Base-by-base conservation (phyloP, 2,329 filamentous ascomycete species). In the Phyllosticta paracitricarpa region DNA sequence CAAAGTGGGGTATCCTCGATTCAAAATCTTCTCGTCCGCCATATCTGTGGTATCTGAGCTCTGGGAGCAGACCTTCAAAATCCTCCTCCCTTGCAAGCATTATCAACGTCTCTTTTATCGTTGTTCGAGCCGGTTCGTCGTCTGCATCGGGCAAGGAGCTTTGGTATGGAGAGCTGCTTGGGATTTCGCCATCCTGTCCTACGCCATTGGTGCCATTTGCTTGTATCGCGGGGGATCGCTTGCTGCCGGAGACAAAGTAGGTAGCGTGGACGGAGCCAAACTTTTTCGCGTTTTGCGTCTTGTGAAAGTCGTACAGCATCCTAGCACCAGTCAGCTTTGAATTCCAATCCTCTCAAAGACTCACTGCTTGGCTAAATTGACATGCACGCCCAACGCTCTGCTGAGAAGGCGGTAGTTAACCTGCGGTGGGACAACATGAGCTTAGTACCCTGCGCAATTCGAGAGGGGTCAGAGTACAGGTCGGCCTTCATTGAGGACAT, bases 361-460 rank as follows among this genome's bases (percentile, higher is more conserved):
- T 66, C 77, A 95, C 92, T 92, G 86, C 75, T 99, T 99, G 12
- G 94, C 94, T 53, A 83, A 79, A 71, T 95, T 94, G 72, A 89
- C 87, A 72, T 97, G 89, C 54, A 96, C 82, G 69, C 91, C 88
- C 59, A 97, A 76, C 51, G 87, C 88, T 69, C 93, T 84, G 74
- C 91, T 94, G 64, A 99, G 77, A 56, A 88, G 79, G 57, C 91
- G 87, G 78, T 97, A 97, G 57, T 89, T 96, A 69, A 96, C 82
- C 91, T 96, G 69, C 51, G 33, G 22, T 35, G 26, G 51, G 56
- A 48, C 40, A 6, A 22, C 64, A 53, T 71, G 61, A 63, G 63
- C 54, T 63, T 22, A 25, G 51, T 58, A 22, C 19, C 51, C 30
- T 22, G 26, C 7, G 28, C 10, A 60, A 54, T 48, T 40, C 19